These are phyloP conservation scores for Phytophthora fragariae DNA, from an alignment of 352 stramenopile genomes.

Conservation along the genomic window DNA sequence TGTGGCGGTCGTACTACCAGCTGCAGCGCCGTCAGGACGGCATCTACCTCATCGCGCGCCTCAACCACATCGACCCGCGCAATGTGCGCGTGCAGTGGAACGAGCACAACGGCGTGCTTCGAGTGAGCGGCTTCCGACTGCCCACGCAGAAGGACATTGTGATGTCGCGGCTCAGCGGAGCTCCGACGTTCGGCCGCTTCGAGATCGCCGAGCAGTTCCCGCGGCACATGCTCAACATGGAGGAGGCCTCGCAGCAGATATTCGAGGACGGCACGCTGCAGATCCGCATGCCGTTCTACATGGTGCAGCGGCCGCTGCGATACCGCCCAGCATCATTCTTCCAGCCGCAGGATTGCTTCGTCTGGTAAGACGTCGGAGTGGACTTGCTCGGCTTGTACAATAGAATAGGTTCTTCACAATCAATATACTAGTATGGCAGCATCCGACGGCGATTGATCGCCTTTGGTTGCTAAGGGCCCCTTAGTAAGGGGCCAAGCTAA, in stretches of 20 bases:
- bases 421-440: too few species aligned
- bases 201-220: slow-evolving; percentile 69
- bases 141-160: slow-evolving; percentile 67
- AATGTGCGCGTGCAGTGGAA: slow-evolving; percentile 57
- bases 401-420: slow-evolving; percentile 15
- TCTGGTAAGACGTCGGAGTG: slow-evolving; percentile 36
- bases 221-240: slow-evolving; percentile 50
- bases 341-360: slow-evolving; percentile 47
- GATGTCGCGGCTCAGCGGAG: slow-evolving; percentile 59
- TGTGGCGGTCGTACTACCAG: slow-evolving; percentile 73
- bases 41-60: slow-evolving; percentile 50
- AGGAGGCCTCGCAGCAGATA: slow-evolving; percentile 63
- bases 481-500: too few species aligned
- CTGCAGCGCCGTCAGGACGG: slow-evolving; percentile 55
- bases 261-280: slow-evolving; percentile 57
- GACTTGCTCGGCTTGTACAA: slow-evolving; percentile 18
- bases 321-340: slow-evolving; percentile 48
- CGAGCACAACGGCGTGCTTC: slow-evolving; percentile 48
- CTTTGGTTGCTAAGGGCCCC: too few species aligned
- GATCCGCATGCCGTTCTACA: slow-evolving; percentile 65
- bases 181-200: slow-evolving; percentile 72
- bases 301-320: slow-evolving; percentile 36
- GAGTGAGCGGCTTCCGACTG: slow-evolving; percentile 58
- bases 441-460: too few species aligned
- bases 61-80: slow-evolving; percentile 36